phyloP scores from a whole-genome alignment of 164 flowering plant species.

The Magnolia officinalis region DNA sequence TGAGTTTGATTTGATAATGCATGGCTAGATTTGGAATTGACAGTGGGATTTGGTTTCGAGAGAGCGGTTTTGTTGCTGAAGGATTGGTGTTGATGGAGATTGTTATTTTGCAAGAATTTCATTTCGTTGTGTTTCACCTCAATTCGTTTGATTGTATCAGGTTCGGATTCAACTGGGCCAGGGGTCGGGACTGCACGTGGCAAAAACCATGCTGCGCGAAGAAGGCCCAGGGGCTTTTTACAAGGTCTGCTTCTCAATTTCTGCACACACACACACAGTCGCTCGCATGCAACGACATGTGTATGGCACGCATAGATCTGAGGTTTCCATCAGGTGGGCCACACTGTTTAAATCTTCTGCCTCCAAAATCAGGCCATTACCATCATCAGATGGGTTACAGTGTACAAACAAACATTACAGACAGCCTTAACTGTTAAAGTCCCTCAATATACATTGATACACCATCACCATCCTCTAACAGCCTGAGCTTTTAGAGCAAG shows the following conservation, averaged over 20 bases:
- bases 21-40: constrained; percentile 1
- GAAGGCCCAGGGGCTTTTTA: constrained; percentile 89
- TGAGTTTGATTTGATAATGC: background rate
- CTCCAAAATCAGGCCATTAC: too few relatives aligned
- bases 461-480: too few relatives aligned
- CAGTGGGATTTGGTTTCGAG: background rate
- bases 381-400: too few relatives aligned
- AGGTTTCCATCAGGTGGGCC: too few relatives aligned
- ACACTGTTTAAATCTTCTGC: too few relatives aligned
- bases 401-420: too few relatives aligned
- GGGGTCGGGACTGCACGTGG: constrained; percentile 75
- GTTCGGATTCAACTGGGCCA: constrained; percentile 97
- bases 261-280: background rate
- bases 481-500: too few relatives aligned
- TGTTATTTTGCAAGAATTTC: background rate
- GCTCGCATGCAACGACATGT: too few relatives aligned
- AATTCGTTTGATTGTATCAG: constrained; percentile 28
- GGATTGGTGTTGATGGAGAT: background rate
- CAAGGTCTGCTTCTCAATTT: constrained; percentile 49
- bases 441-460: too few relatives aligned
- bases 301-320: too few relatives aligned
- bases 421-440: too few relatives aligned
- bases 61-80: background rate
- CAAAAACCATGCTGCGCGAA: constrained; percentile 72
- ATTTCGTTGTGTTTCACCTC: background rate